Base-by-base conservation (phyloP, 2,329 filamentous ascomycete genomes). In the Alternaria sp. region DNA sequence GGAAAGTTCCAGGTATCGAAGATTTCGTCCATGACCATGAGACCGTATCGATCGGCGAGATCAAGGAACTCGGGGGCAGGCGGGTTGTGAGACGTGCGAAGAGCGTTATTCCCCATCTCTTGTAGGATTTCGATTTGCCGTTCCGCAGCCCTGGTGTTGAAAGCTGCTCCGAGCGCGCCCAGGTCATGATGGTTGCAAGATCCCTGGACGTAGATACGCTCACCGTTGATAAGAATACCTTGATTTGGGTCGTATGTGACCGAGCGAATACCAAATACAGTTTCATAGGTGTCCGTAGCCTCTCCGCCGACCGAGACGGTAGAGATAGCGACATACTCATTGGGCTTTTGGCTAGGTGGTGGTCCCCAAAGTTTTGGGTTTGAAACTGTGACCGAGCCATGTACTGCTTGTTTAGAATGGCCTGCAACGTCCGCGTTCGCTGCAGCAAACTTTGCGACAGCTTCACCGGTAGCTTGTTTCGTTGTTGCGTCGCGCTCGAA, bases 81-180 rank as follows among this genome's bases (percentile, higher is more conserved):
- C 1, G 85, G 85, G 70, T 87, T 87, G 70, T 88, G 86, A 3
- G 85, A 82, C 30, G 82, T 87, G 2, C 85, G 81, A 10, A 87
- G 78, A 0, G 84, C 82, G 64, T 87, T 87, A 65, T 71, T 74
- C 12, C 86, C 86, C 77, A 87, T 80, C 14, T 86, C 84, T n/a
- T 79, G 79, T 2, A 87, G 75, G 10, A 84, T 81, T 65, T 85
- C 74, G 5, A 87, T 78, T 70, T 87, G 84, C 1, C 86, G 80
- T 70, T 84, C 77, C 0, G 82, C 81, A 0, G 85, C 86, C 6
- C 84, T 79, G 18, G 74, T 49, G 70, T 87, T 85, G 78, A 86
- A 87, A 15, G 86, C 86, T 0, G 84, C 74, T 1, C 85, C 86
- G 0, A 87, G 67, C 0, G 84, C 79, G 5, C 86, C 86, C 0